Conservation (phyloP, 768 basidiomycete species). For the Crassisporium funariophilum region DNA sequence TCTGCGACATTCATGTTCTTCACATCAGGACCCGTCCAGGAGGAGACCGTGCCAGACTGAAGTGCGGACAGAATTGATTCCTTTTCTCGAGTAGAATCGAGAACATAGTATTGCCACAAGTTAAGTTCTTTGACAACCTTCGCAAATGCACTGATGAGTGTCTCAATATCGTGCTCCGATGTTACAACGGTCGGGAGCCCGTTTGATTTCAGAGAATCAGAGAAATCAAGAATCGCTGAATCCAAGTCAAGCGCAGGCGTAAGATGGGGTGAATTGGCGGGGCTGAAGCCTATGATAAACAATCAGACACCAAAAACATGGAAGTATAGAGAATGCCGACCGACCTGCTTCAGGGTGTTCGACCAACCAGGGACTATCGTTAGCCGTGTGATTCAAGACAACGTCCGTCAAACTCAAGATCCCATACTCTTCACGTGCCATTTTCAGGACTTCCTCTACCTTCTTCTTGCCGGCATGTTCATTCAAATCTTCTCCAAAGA, state of each 20-base stretch:
- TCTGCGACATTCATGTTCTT: slow-evolving; percentile 60
- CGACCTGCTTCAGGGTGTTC: slow-evolving; percentile 95
- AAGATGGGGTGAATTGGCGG: slow-evolving; percentile 89
- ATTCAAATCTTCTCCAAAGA: slow-evolving; percentile 51
- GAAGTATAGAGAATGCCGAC: slow-evolving; percentile 20
- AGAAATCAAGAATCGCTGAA: slow-evolving; percentile 81
- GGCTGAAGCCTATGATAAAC: slow-evolving; percentile 86
- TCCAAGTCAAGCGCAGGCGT: slow-evolving; percentile 93
- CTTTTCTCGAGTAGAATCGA: slow-evolving; percentile 72
- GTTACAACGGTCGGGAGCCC: slow-evolving; percentile 74
- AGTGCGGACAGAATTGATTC: slow-evolving; percentile 59
- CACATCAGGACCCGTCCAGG: slow-evolving; percentile 67
- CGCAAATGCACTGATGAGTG: slow-evolving; percentile 64
- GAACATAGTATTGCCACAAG: slow-evolving; percentile 94
- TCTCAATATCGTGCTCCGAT: slow-evolving; percentile 68
- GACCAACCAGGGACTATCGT: slow-evolving; percentile 87
- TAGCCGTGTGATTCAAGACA: slow-evolving; percentile 96
- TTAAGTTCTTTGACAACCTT: slow-evolving; percentile 62
- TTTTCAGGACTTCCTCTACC: slow-evolving; percentile 64
- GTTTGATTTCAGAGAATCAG: slow-evolving; percentile 57
- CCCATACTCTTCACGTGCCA: slow-evolving; percentile 85
- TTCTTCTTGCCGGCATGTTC: slow-evolving; percentile 54
- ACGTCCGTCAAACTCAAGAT: slow-evolving; percentile 91
- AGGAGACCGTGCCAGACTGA: slow-evolving; percentile 40
- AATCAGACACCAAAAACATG: slow-evolving; percentile 1